A percentile compares a stretch with the other conserved stretches of the same genome.
phyloP scores from a whole-genome alignment of 2,329 filamentous ascomycete species.

The Orbilia quercus region DNA sequence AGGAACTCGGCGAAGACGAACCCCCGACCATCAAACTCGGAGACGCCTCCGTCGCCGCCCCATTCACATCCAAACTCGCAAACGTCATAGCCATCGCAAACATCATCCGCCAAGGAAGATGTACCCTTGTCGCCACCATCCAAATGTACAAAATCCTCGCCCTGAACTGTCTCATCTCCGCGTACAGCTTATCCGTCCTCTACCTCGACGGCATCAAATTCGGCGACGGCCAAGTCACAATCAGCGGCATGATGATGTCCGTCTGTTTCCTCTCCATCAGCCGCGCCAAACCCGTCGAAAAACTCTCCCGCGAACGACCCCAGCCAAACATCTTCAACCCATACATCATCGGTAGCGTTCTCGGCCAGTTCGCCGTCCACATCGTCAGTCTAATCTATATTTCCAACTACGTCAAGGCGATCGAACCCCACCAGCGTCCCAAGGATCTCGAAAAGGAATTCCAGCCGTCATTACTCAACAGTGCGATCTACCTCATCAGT shows the following conservation, averaged over 20 bases:
- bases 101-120: conserved; percentile 96
- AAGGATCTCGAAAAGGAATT: conserved; percentile 95
- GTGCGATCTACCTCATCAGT: conserved; percentile 94
- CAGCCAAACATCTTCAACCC: conserved; percentile 99
- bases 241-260: conserved; percentile 99
- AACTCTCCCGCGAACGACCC: conserved; percentile 93
- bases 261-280: conserved; percentile 99
- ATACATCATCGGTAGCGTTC: conserved; percentile 97
- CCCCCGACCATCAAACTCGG: conserved; percentile 96
- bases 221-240: conserved; percentile 96
- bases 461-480: conserved; percentile 91
- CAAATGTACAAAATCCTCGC: conserved; percentile 99
- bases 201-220: conserved; percentile 99
- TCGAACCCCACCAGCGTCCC: conserved; percentile 75
- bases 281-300: conserved; percentile 94
- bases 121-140: conserved; percentile 96
- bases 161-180: conserved; percentile 95
- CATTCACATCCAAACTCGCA: conserved; percentile 96
- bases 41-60: conserved; percentile 94
- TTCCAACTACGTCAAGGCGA: conserved; percentile 83
- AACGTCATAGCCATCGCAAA: conserved; percentile 98
- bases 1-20: conserved; percentile 82
- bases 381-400: conserved; percentile 95
- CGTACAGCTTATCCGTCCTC: conserved; percentile 94
- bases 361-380: conserved; percentile 96